Percentiles rank a stretch among this genome's conserved stretches.
These are phyloP conservation scores for Ogataea henricii DNA, from an alignment of 805 yeast genomes.

Conservation along the genomic window DNA sequence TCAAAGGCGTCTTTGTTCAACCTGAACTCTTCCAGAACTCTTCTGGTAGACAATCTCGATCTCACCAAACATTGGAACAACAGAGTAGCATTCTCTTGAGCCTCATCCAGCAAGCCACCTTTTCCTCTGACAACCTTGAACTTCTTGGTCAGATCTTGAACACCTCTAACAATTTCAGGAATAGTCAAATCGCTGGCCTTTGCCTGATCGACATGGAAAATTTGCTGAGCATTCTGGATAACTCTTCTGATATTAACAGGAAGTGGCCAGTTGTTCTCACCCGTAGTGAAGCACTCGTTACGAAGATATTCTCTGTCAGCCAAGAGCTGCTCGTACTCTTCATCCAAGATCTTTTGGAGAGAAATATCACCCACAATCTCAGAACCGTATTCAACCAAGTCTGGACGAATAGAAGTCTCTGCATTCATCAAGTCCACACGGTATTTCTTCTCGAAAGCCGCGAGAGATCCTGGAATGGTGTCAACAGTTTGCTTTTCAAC, in stretches of 20 bases:
- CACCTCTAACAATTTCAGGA: constrained; percentile 74
- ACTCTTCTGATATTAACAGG: constrained; percentile 98
- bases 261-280: constrained; percentile 96
- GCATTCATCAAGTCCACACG: constrained; percentile 81
- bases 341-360: constrained; percentile 77
- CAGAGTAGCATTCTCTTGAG: constrained; percentile 88
- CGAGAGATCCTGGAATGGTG: constrained; percentile 91
- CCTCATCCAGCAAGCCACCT: constrained; percentile 71
- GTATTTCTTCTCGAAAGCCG: constrained; percentile 78
- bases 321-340: constrained; percentile 76
- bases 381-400: constrained; percentile 82
- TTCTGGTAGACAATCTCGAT: constrained; percentile 86
- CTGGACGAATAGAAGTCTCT: constrained; percentile 64
- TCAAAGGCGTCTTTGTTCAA: constrained; percentile 84
- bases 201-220: constrained; percentile 88
- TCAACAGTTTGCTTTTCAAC: constrained; percentile 96
- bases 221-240: constrained; percentile 94
- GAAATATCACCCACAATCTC: constrained; percentile 89
- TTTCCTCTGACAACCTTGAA: constrained; percentile 82
- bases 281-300: constrained; percentile 79
- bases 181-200: constrained; percentile 89
- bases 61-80: constrained; percentile 90
- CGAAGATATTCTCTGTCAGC: constrained; percentile 81
- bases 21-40: constrained; percentile 89
- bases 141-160: constrained; percentile 64